These are phyloP conservation scores for Leishmania turanica DNA, from an alignment of 208 protist species.

Conservation along the genomic window DNA sequence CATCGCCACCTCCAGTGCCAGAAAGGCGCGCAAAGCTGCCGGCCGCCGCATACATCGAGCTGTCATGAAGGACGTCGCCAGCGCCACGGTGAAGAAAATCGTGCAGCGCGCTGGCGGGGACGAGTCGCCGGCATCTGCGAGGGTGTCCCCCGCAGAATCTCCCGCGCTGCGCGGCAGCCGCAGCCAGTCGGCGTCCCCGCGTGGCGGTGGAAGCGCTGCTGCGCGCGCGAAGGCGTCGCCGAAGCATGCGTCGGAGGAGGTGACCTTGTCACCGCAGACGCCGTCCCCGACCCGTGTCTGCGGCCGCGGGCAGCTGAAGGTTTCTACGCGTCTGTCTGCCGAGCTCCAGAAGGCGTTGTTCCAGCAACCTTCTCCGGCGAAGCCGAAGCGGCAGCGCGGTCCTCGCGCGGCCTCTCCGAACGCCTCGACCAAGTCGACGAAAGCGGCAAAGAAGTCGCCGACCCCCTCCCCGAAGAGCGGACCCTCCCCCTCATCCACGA, in stretches of 20 bases:
- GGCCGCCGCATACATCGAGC: slow-evolving; percentile 23
- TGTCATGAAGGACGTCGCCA: slow-evolving; percentile 18
- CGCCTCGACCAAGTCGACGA: not conserved
- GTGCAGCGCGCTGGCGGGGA: not conserved
- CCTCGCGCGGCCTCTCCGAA: not conserved
- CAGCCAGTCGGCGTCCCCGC: not conserved
- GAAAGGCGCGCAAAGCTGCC: slow-evolving; percentile 26
- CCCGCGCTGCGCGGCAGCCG: not conserved
- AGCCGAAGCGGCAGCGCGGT: not conserved
- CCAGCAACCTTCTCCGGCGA: not conserved
- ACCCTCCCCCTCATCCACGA: not conserved
- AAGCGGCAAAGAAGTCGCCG: not conserved
- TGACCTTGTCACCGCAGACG: not conserved
- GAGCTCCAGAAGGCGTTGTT: slow-evolving; percentile 36
- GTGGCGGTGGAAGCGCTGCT: not conserved
- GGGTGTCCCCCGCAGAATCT: not conserved
- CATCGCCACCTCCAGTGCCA: slow-evolving; percentile 31
- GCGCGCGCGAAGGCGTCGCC: not conserved
- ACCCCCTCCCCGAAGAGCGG: not conserved
- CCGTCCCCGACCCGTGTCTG: not conserved
- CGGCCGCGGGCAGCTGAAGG: slow-evolving; percentile 10
- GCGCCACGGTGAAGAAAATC: not conserved
- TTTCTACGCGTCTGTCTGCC: slow-evolving; percentile 31
- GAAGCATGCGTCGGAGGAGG: not conserved
- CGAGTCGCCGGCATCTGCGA: not conserved